Evolutionary conservation across 257 asterid genomes (phyloP), one percentile per base, ranked within the genome.

Genomic region (Solanum lignicaule): DNA sequence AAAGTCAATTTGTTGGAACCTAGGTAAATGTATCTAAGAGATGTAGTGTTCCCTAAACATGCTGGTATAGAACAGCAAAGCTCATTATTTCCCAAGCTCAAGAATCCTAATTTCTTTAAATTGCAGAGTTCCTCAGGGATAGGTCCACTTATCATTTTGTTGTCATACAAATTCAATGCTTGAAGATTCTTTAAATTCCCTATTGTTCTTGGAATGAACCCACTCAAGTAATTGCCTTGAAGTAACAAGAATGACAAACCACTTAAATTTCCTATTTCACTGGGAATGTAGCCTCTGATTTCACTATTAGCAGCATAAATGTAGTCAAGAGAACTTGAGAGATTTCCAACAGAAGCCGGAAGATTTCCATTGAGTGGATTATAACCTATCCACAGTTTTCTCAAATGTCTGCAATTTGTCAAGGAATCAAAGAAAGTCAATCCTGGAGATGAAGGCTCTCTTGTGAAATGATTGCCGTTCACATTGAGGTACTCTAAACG

Each of bases 271-370:
- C 94, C 91, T 9, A 93, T 86, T 76, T 83, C 89, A 9, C 38
- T 4, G 9, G 95, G 92, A 65, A 92, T 89, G 16, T 2, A 43
- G 11, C 95, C 94, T 18, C 32, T 46, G 11, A 93, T 73, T 52
- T 39, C 32, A 39, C 85, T 20, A 2, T 4, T 13, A 14, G 0
- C 0, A 4, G 88, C 89, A 2, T 2, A 0, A 2, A 92, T 13
- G 5, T 13, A 4, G 6, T 52, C 74, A 1, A 92, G 78, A 11
- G 90, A 83, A 7, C 84, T 18, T 2, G 95, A 92, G 18, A 90
- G 55, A 35, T 91, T 93, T 12, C 92, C 92, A 71, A 91, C 2
- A 11, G 94, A 88, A 36, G 52, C 41, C 0, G 90, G 91, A 27
- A 92, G 89, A 39, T 23, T 31, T 2, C 87, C 90, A 71, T 62